phyloP scores from a whole-genome alignment of 176 grass and related monocot genomes.

The Rhynchospora breviuscula region DNA sequence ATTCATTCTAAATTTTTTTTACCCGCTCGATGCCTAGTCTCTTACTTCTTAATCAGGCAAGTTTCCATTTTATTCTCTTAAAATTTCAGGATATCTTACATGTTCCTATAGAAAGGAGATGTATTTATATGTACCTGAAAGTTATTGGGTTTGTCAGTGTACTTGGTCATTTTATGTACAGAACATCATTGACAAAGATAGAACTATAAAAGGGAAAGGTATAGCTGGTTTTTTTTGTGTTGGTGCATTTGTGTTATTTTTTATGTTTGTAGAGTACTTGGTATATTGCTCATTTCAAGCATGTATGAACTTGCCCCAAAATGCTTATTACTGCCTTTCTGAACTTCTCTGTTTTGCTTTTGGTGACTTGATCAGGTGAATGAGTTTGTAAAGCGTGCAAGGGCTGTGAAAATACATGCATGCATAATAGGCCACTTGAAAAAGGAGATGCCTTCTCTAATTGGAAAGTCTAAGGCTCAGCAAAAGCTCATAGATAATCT shows the following conservation, averaged over 20 bases:
- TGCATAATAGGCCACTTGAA: constrained; percentile 69
- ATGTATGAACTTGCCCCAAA: neutral
- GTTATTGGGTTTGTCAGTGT: neutral
- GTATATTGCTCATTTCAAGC: neutral
- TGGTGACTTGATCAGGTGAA: constrained; percentile 42
- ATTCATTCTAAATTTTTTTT: neutral
- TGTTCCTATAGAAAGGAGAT: neutral
- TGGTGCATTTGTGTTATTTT: too few relatives aligned
- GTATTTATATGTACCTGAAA: neutral
- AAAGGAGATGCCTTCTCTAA: constrained; percentile 74
- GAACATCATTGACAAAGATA: neutral
- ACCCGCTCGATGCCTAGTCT: neutral
- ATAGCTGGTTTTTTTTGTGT: too few relatives aligned
- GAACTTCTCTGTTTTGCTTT: neutral
- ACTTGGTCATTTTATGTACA: neutral
- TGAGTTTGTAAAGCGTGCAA: constrained; percentile 74
- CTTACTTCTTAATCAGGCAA: neutral
- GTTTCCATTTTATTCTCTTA: neutral
- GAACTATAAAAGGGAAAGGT: too few relatives aligned
- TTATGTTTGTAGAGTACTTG: neutral
- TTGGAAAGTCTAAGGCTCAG: constrained; percentile 76
- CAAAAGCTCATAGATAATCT: constrained; percentile 55
- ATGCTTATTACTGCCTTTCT: neutral
- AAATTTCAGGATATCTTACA: neutral
- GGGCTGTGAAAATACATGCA: constrained; percentile 58